Conservation (phyloP, 2,329 filamentous ascomycete genomes). For the Aschersonia sp. region DNA sequence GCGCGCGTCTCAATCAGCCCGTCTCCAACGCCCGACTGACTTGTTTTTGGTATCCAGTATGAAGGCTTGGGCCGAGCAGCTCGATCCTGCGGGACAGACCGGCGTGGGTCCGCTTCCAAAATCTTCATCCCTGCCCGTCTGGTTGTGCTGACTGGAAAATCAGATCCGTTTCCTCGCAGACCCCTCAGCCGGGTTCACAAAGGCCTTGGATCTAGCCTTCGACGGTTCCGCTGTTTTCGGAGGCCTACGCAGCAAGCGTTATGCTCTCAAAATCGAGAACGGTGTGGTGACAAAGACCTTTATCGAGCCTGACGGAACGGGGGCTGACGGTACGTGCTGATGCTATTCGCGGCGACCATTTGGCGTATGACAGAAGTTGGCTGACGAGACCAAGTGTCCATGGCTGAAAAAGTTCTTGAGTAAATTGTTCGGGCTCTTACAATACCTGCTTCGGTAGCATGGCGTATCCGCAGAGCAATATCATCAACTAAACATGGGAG, state of each 20-base stretch:
- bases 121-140: background rate
- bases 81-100: constrained; percentile 62
- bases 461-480: background rate
- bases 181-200: constrained; percentile 65
- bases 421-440: constrained; percentile 1
- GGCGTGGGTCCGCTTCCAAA: constrained; percentile 48
- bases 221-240: constrained; percentile 72
- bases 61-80: constrained; percentile 71
- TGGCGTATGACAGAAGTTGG: background rate
- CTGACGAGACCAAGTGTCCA: constrained; percentile 22
- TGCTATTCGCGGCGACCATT: background rate
- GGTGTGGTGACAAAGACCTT: constrained; percentile 72
- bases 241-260: constrained; percentile 71
- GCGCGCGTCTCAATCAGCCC: background rate
- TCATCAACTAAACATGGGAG: background rate
- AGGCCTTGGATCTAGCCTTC: constrained; percentile 70
- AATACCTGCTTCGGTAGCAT: background rate
- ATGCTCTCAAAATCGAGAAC: constrained; percentile 69
- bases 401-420: constrained; percentile 35
- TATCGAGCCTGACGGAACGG: constrained; percentile 81
- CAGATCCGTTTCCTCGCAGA: constrained; percentile 89
- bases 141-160: background rate
- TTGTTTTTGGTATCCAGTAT: constrained; percentile 39
- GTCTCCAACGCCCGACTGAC: background rate
- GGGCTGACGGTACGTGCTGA: constrained; percentile 48